phyloP scores from a whole-genome alignment of 2,329 filamentous ascomycete genomes.

The Alternaria tenuissima region DNA sequence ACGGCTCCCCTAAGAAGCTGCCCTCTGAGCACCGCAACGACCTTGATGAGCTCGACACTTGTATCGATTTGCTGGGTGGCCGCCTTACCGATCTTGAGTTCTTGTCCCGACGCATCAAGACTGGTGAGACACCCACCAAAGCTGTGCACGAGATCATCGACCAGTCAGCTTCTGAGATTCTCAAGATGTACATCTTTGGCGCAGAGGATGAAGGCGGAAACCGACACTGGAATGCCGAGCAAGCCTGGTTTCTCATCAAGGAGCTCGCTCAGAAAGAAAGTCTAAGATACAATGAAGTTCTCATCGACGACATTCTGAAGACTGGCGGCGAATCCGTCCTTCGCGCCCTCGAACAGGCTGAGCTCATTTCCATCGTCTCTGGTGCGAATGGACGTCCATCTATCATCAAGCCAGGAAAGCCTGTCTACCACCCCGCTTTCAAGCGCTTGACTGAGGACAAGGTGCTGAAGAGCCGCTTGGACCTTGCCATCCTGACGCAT shows the following conservation, averaged over 20 bases:
- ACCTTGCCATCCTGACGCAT: slow-evolving; percentile 72
- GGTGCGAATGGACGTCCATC: slow-evolving; percentile 78
- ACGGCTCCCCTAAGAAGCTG: slow-evolving; percentile 52
- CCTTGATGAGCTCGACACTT: slow-evolving; percentile 77
- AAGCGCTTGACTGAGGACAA: slow-evolving; percentile 72
- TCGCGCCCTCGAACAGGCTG: slow-evolving; percentile 81
- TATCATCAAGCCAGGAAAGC: slow-evolving; percentile 79
- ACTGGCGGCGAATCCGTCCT: slow-evolving; percentile 76
- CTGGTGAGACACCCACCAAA: slow-evolving; percentile 80
- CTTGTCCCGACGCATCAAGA: slow-evolving; percentile 86
- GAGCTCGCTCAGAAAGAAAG: slow-evolving; percentile 72
- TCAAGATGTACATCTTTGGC: slow-evolving; percentile 87
- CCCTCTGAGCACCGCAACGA: slow-evolving; percentile 62
- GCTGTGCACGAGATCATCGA: slow-evolving; percentile 90
- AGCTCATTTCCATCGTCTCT: slow-evolving; percentile 80
- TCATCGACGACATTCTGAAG: slow-evolving; percentile 79
- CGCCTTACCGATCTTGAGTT: slow-evolving; percentile 96
- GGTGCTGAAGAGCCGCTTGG: slow-evolving; percentile 75
- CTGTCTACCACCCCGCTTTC: slow-evolving; percentile 88
- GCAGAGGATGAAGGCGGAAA: slow-evolving; percentile 61
- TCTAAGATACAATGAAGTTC: slow-evolving; percentile 84
- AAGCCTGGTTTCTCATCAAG: slow-evolving; percentile 90
- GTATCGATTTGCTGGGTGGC: slow-evolving; percentile 83
- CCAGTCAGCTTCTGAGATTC: slow-evolving; percentile 86
- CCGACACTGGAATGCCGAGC: slow-evolving; percentile 79